Percentiles rank a stretch among this genome's conserved stretches.
Conservation (phyloP, 768 basidiomycete genomes). For the Naganishia randhawae region DNA sequence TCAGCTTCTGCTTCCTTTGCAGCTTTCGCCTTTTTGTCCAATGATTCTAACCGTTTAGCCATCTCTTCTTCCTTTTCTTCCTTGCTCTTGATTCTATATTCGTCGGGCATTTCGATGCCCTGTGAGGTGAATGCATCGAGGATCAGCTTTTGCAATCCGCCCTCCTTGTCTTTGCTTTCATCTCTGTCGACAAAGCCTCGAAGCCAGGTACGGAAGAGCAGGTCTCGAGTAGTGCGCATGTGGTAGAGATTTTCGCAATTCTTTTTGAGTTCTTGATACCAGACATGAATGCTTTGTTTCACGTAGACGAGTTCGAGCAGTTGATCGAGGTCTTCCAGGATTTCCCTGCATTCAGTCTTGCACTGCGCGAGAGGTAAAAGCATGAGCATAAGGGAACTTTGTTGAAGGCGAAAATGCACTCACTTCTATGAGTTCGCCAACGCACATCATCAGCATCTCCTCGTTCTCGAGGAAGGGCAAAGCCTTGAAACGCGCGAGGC, state of each 20-base stretch:
- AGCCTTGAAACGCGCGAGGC: conserved; percentile 23
- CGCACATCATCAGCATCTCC: conserved; percentile 22
- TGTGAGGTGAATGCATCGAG: conserved; percentile 15
- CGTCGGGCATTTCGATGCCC: conserved; percentile 9
- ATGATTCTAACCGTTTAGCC: conserved; percentile 1
- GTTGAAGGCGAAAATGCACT: background rate
- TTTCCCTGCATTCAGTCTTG: conserved; percentile 22
- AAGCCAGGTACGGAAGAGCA: conserved; percentile 21
- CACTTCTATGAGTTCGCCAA: conserved; percentile 23
- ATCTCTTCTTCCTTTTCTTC: conserved; percentile 10
- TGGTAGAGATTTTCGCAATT: conserved; percentile 18
- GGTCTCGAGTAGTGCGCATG: conserved; percentile 17
- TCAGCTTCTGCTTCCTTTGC: background rate
- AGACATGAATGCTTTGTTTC: conserved; percentile 17
- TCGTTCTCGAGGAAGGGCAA: conserved; percentile 26
- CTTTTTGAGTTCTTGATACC: conserved; percentile 26
- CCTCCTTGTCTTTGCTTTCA: conserved; percentile 18
- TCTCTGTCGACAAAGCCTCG: conserved; percentile 17
- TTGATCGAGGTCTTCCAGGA: conserved; percentile 24
- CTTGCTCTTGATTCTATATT: conserved; percentile 21
- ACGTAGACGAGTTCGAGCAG: conserved; percentile 18
- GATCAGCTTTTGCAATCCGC: conserved; percentile 21
- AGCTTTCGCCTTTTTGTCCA: conserved; percentile 6
- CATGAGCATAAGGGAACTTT: background rate
- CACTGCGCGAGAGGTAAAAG: background rate